phyloP scores from a whole-genome alignment of 192 early-diverging fungal genomes.

The Coemansia sp. region DNA sequence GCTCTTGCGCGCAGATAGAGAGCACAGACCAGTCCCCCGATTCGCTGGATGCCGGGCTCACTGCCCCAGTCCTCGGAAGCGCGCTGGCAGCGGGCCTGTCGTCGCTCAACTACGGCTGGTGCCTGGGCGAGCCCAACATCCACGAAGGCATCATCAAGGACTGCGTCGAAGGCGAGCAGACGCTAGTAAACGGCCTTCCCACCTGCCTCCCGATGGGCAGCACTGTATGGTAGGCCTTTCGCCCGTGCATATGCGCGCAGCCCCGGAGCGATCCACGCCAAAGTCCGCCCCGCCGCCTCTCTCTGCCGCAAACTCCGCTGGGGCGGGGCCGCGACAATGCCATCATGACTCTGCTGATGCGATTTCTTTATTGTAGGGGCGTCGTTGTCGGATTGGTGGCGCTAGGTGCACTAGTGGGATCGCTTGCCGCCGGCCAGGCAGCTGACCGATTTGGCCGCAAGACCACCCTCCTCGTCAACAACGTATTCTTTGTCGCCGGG shows the following conservation, averaged over 20 bases:
- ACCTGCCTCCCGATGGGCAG: slow-evolving; percentile 36
- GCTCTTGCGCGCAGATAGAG: neutral
- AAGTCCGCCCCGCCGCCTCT: too few species aligned
- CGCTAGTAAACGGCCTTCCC: slow-evolving; percentile 21
- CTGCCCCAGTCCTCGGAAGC: slow-evolving; percentile 10
- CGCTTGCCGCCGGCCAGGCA: slow-evolving; percentile 52
- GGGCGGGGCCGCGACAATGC: too few species aligned
- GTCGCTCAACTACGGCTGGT: slow-evolving; percentile 50
- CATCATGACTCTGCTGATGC: too few species aligned
- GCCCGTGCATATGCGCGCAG: neutral
- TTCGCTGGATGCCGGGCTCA: slow-evolving; percentile 32
- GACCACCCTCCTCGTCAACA: slow-evolving; percentile 56
- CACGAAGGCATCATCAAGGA: slow-evolving; percentile 48
- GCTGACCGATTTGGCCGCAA: slow-evolving; percentile 61
- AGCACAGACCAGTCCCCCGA: slow-evolving; percentile 6
- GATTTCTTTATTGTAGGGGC: slow-evolving; percentile 42
- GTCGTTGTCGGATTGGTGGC: slow-evolving; percentile 53
- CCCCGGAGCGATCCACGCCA: too few species aligned
- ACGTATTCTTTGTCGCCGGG: slow-evolving; percentile 62
- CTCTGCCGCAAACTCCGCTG: too few species aligned
- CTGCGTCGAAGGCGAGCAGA: slow-evolving; percentile 29
- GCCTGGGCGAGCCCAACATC: slow-evolving; percentile 51
- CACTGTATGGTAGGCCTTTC: slow-evolving; percentile 44
- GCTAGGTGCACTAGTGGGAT: slow-evolving; percentile 60
- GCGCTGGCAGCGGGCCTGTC: slow-evolving; percentile 36